Evolutionary conservation across 1,284 basidiomycete genomes (phyloP).

Genomic region (Boletus semigastroideus): DNA sequence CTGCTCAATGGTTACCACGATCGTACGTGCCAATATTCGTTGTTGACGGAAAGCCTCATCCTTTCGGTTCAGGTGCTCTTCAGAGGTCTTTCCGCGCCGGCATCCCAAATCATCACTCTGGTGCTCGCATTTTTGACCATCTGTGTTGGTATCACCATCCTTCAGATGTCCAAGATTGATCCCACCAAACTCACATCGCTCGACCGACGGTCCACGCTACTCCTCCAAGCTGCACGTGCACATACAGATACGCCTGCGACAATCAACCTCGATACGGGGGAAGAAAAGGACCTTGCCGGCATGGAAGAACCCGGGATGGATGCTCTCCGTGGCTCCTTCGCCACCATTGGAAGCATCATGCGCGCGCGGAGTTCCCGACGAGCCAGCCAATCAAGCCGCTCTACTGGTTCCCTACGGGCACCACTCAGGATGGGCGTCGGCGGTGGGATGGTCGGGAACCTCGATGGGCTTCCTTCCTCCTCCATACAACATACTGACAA

Average conservation of each 20-base stretch:
- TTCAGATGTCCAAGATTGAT: slow-evolving; percentile 96
- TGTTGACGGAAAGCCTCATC: not conserved
- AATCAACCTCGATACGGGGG: slow-evolving; percentile 24
- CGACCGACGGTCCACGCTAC: slow-evolving; percentile 82
- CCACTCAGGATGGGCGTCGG: slow-evolving; percentile 27
- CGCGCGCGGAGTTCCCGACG: slow-evolving; percentile 71
- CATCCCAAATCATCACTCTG: slow-evolving; percentile 81
- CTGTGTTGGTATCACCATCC: slow-evolving; percentile 87
- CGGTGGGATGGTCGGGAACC: slow-evolving; percentile 29
- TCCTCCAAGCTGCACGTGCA: slow-evolving; percentile 73
- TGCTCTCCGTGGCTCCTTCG: slow-evolving; percentile 85
- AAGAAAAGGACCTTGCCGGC: slow-evolving; percentile 54
- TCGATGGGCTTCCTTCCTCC: slow-evolving; percentile 26
- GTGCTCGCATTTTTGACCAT: slow-evolving; percentile 90
- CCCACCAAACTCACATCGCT: slow-evolving; percentile 71
- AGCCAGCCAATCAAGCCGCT: slow-evolving; percentile 57
- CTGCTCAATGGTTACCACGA: slow-evolving; percentile 85
- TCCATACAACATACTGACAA: slow-evolving; percentile 27
- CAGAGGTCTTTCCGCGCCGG: slow-evolving; percentile 83
- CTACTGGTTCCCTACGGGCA: slow-evolving; percentile 30
- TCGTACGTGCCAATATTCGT: slow-evolving; percentile 45
- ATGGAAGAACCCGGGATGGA: slow-evolving; percentile 85
- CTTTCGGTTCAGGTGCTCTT: slow-evolving; percentile 66
- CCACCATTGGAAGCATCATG: slow-evolving; percentile 86
- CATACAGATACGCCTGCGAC: slow-evolving; percentile 51